These are phyloP conservation scores for Allantophomopsis cytisporea DNA, from an alignment of 2,329 filamentous ascomycete genomes.

Conservation along the genomic window DNA sequence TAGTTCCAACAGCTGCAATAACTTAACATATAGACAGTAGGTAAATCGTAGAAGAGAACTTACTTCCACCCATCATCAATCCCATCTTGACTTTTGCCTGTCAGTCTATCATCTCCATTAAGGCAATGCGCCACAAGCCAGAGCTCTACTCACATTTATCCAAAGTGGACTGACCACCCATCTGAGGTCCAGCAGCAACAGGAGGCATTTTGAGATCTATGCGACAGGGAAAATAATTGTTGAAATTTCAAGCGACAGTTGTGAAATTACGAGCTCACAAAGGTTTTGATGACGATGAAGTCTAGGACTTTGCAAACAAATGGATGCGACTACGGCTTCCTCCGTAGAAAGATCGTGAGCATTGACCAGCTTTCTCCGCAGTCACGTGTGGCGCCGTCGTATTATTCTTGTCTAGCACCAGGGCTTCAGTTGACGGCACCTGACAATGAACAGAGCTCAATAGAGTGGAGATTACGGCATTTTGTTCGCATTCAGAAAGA, in stretches of 20 bases:
- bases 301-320: neutral
- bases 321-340: constrained; percentile 1
- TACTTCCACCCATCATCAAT: constrained; percentile 96
- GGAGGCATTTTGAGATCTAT: constrained; percentile 15
- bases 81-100: constrained; percentile 79
- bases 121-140: constrained; percentile 1
- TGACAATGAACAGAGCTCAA: too few relatives aligned
- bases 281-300: neutral
- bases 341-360: neutral
- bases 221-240: too few relatives aligned
- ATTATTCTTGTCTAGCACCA: too few relatives aligned
- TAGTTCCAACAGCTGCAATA: constrained; percentile 70
- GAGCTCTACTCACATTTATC: constrained; percentile 47
- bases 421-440: too few relatives aligned
- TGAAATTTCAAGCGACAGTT: too few relatives aligned
- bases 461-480: too few relatives aligned
- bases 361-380: neutral
- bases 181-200: constrained; percentile 34
- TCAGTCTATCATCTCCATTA: neutral
- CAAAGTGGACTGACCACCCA: constrained; percentile 48
- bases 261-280: too few relatives aligned
- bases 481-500: too few relatives aligned
- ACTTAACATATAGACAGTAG: constrained; percentile 17
- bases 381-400: constrained; percentile 2
- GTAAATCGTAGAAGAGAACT: constrained; percentile 24